These are phyloP conservation scores for Fusarium secorum DNA, from an alignment of 2,329 filamentous ascomycete genomes.

Conservation along the genomic window DNA sequence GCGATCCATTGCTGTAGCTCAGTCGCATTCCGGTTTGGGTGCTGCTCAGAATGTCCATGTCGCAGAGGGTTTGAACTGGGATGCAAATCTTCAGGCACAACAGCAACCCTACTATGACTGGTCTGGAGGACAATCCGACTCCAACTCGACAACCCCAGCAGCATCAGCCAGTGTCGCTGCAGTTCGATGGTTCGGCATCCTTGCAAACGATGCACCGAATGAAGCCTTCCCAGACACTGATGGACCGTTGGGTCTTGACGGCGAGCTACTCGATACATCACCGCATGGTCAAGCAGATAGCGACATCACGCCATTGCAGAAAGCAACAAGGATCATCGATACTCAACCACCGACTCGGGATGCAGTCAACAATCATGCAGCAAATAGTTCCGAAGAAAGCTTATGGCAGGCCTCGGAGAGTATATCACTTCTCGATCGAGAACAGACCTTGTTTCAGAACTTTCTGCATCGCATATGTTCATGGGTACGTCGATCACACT, in stretches of 20 bases:
- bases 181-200: constrained; percentile 39
- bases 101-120: constrained; percentile 5
- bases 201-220: constrained; percentile 26
- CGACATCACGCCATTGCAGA: constrained; percentile 23
- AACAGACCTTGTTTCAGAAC: constrained; percentile 37
- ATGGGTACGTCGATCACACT: constrained; percentile 21
- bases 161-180: constrained; percentile 37
- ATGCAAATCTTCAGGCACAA: neutral
- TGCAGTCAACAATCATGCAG: neutral
- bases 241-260: neutral
- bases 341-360: neutral
- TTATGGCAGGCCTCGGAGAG: constrained; percentile 36
- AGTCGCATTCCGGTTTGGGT: neutral
- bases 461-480: constrained; percentile 39
- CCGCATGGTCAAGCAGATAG: neutral
- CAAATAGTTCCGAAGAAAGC: constrained; percentile 5
- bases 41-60: neutral
- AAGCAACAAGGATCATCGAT: constrained; percentile 34
- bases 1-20: constrained; percentile 15
- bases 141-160: constrained; percentile 32
- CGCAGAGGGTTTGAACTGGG: neutral
- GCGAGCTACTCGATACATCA: constrained; percentile 7
- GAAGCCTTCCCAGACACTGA: constrained; percentile 3
- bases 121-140: constrained; percentile 18
- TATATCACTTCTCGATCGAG: constrained; percentile 31